Evolutionary conservation across 352 stramenopile genomes (phyloP).

Genomic region (Phytophthora pluvialis): DNA sequence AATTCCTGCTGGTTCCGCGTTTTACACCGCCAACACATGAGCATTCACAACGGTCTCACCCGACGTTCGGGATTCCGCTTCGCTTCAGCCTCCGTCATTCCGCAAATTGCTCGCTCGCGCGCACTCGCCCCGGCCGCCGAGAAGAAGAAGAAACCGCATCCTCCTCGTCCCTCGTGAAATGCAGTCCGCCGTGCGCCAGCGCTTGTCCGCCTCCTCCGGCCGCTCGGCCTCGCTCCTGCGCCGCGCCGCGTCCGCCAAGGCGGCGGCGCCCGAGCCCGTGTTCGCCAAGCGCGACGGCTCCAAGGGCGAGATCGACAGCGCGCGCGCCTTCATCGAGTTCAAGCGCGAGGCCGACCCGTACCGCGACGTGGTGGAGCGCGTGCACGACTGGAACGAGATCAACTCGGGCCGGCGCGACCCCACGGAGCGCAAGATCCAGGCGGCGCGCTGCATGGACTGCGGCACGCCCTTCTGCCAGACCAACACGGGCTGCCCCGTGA

Average conservation of each 20-base stretch:
- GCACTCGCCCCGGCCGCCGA: constrained; percentile 14
- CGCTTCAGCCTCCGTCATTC: constrained; percentile 36
- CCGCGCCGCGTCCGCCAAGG: constrained; percentile 34
- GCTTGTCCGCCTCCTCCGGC: constrained; percentile 16
- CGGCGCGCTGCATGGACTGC: constrained; percentile 98
- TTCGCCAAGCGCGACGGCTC: constrained; percentile 74
- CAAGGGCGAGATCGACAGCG: constrained; percentile 70
- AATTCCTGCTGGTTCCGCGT: constrained; percentile 4
- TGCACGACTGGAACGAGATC: constrained; percentile 98
- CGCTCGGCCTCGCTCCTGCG: constrained; percentile 17
- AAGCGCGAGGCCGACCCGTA: constrained; percentile 93
- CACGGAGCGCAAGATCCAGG: constrained; percentile 92
- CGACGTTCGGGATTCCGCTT: constrained; percentile 16
- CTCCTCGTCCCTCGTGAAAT: constrained; percentile 15
- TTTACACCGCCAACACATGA: constrained; percentile 31
- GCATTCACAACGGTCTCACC: constrained; percentile 30
- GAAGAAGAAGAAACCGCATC: constrained; percentile 9
- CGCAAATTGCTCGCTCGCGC: constrained; percentile 35
- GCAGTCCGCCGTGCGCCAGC: constrained; percentile 37
- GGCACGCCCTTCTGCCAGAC: constrained; percentile 98
- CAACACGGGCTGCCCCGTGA: constrained; percentile 97
- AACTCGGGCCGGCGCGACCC: constrained; percentile 92
- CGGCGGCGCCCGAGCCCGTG: constrained; percentile 32
- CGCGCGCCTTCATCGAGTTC: constrained; percentile 86
- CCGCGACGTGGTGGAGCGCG: constrained; percentile 90